Percentiles rank a stretch among this genome's conserved stretches.
These are phyloP conservation scores for Candida quercuum DNA, from an alignment of 805 yeast genomes.

Conservation along the genomic window DNA sequence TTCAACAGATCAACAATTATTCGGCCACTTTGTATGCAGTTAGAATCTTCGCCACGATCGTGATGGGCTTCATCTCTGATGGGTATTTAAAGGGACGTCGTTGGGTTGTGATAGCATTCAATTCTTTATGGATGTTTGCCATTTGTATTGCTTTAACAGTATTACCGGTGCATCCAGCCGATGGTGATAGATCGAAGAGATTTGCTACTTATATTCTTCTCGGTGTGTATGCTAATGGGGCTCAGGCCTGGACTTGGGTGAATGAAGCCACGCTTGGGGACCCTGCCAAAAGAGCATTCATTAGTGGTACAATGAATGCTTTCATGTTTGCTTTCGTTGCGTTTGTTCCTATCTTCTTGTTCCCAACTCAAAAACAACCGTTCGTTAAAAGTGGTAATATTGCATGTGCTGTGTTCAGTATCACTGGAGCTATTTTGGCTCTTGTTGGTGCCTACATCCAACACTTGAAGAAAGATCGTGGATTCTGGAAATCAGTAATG, in stretches of 20 bases:
- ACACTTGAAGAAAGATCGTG: neutral
- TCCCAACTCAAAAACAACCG: constrained; percentile 8
- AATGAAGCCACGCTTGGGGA: constrained; percentile 10
- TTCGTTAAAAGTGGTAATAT: constrained; percentile 8
- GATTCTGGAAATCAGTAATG: constrained; percentile 1
- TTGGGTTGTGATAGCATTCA: constrained; percentile 2
- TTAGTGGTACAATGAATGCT: constrained; percentile 11
- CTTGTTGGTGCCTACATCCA: neutral
- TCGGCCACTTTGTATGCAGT: constrained; percentile 4
- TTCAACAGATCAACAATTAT: constrained; percentile 7
- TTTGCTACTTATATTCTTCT: constrained; percentile 8
- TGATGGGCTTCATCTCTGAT: constrained; percentile 10
- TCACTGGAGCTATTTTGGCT: constrained; percentile 5
- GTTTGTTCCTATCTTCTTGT: constrained; percentile 4
- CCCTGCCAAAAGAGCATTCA: constrained; percentile 11
- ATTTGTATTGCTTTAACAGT: constrained; percentile 2
- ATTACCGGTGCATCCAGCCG: constrained; percentile 8
- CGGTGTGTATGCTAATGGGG: constrained; percentile 8
- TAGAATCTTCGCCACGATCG: constrained; percentile 2
- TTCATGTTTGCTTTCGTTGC: constrained; percentile 6
- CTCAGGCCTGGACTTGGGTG: constrained; percentile 9
- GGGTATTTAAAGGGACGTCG: constrained; percentile 10
- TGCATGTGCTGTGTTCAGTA: constrained; percentile 4
- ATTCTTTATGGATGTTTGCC: constrained; percentile 3
- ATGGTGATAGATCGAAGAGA: constrained; percentile 4